A percentile compares a stretch with the other conserved stretches of the same genome.
These are phyloP conservation scores for Ampelocalamus luodianensis DNA, from an alignment of 176 grass and related monocot species.

Conservation along the genomic window DNA sequence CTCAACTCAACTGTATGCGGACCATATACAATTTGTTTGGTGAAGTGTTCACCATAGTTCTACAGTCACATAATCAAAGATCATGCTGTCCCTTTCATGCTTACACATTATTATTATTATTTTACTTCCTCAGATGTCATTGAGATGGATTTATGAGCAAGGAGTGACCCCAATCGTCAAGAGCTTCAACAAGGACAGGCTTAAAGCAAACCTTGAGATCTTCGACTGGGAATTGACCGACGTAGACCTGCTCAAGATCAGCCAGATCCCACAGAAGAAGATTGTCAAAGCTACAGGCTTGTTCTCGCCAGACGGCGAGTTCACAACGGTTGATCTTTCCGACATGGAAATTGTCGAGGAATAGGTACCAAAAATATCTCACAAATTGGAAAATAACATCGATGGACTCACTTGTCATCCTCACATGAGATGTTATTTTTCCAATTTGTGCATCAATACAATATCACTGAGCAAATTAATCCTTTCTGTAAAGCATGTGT, in stretches of 20 bases:
- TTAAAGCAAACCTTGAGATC: constrained; percentile 49
- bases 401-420: too few relatives aligned
- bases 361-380: background rate
- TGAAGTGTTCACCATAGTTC: too few relatives aligned
- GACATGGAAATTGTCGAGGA: constrained; percentile 50
- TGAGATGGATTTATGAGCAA: constrained; percentile 66
- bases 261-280: constrained; percentile 59
- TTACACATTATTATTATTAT: background rate
- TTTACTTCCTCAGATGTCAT: constrained; percentile 42
- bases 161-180: constrained; percentile 53
- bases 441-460: too few relatives aligned
- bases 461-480: too few relatives aligned
- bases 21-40: too few relatives aligned
- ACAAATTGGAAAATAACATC: too few relatives aligned
- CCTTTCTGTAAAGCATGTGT: background rate
- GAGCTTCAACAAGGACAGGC: constrained; percentile 62
- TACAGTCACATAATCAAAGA: background rate
- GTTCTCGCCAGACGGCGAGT: constrained; percentile 43
- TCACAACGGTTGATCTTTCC: constrained; percentile 21
- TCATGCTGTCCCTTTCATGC: background rate
- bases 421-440: too few relatives aligned
- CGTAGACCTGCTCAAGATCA: constrained; percentile 57
- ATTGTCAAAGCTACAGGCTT: background rate
- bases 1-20: too few relatives aligned
- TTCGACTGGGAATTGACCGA: constrained; percentile 53